Evolutionary conservation across 2,329 filamentous ascomycete species (phyloP).

Genomic region (Sporothrix dimorphospora): DNA sequence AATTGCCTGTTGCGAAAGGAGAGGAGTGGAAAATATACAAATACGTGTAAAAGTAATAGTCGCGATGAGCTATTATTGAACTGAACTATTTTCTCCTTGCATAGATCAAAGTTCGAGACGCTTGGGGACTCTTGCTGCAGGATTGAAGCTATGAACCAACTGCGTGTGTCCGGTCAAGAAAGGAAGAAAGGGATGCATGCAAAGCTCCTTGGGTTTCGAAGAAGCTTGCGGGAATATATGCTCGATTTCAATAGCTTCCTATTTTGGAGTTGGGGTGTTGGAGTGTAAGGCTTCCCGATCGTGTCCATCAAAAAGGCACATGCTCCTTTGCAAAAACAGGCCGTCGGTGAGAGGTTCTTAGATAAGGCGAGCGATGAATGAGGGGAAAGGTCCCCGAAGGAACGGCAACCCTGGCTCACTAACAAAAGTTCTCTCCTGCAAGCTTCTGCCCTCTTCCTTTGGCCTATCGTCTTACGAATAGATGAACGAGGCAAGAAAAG

Average conservation of each 20-base stretch:
- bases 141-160: background rate
- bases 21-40: background rate
- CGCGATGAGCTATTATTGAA: conserved; percentile 17
- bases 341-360: background rate
- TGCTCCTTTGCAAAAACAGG: background rate
- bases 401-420: background rate
- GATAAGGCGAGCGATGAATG: background rate
- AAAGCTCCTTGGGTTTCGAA: background rate
- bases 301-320: background rate
- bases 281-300: background rate
- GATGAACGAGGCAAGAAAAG: background rate
- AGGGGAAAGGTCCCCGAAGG: background rate
- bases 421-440: background rate
- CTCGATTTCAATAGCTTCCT: background rate
- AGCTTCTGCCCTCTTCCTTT: background rate
- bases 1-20: background rate
- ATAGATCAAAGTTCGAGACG: background rate
- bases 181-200: background rate
- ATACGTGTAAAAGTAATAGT: background rate
- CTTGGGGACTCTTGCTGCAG: too few relatives aligned
- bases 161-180: background rate
- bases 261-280: background rate
- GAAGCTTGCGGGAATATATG: background rate
- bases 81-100: background rate
- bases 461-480: background rate